A percentile compares a stretch with the other conserved stretches of the same genome.
Evolutionary conservation across 495 filamentous ascomycete genomes (phyloP).

Genomic region (Tuber microsphaerosporum): DNA sequence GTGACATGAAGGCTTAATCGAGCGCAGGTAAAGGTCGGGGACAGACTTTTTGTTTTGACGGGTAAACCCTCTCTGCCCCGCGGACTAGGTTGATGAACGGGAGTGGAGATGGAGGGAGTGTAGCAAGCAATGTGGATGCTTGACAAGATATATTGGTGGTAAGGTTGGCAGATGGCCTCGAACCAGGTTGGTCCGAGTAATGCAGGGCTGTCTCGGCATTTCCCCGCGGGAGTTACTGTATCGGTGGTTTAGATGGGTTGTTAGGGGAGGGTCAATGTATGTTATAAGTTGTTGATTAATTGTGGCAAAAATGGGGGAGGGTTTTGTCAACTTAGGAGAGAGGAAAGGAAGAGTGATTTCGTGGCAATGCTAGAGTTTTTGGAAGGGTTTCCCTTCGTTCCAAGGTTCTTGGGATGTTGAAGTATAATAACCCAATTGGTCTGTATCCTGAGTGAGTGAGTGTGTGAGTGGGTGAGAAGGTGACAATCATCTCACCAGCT

Average conservation of each 20-base stretch:
- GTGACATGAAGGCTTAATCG: no score
- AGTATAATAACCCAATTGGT: background rate
- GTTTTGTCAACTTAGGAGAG: background rate
- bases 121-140: background rate
- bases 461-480: background rate
- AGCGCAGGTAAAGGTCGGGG: no score
- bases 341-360: background rate
- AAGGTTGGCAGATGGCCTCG: background rate
- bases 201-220: background rate
- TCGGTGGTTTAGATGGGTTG: background rate
- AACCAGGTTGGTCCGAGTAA: background rate
- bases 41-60: no score
- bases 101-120: background rate
- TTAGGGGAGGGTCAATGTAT: background rate
- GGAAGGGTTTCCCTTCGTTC: background rate
- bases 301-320: background rate
- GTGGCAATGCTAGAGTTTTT: no score
- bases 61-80: background rate
- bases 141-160: background rate
- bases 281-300: background rate
- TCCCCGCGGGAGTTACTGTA: background rate
- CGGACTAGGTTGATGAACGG: background rate
- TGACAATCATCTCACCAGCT: background rate
- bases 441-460: background rate
- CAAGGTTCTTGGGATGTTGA: background rate